A percentile compares a stretch with the other conserved stretches of the same genome.
These are phyloP conservation scores for Suillus luteus DNA, from an alignment of 768 basidiomycete species.

Conservation along the genomic window DNA sequence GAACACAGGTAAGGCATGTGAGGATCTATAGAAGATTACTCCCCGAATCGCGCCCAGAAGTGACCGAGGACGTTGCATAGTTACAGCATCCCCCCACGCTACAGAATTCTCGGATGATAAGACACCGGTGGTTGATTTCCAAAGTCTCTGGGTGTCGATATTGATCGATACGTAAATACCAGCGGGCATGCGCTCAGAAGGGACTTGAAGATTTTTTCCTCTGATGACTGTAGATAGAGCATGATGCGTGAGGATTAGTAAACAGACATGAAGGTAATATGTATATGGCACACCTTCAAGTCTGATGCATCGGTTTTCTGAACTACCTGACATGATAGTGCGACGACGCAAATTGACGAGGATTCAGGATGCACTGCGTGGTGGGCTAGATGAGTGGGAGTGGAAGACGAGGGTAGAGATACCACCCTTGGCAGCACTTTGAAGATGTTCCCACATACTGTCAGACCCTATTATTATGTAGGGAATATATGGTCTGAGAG, in stretches of 20 bases:
- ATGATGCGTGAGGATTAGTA: not conserved
- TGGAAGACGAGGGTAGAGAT: too few relatives aligned
- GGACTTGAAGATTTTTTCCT: not conserved
- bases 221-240: not conserved
- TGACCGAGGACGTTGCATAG: not conserved
- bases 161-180: not conserved
- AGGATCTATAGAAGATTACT: too few relatives aligned
- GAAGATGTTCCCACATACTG: too few relatives aligned
- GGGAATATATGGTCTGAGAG: too few relatives aligned
- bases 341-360: too few relatives aligned
- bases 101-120: not conserved
- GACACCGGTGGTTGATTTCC: not conserved
- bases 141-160: not conserved
- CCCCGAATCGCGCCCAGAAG: accelerated
- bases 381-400: too few relatives aligned
- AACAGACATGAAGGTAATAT: not conserved
- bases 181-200: not conserved
- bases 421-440: too few relatives aligned
- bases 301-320: too few relatives aligned
- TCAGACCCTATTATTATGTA: too few relatives aligned
- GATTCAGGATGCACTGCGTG: too few relatives aligned
- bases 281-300: too few relatives aligned
- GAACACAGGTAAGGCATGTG: not conserved
- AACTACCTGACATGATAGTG: too few relatives aligned
- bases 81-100: not conserved